Base-by-base conservation (phyloP, 2,329 filamentous ascomycete species). In the Drechslerella dactyloides region DNA sequence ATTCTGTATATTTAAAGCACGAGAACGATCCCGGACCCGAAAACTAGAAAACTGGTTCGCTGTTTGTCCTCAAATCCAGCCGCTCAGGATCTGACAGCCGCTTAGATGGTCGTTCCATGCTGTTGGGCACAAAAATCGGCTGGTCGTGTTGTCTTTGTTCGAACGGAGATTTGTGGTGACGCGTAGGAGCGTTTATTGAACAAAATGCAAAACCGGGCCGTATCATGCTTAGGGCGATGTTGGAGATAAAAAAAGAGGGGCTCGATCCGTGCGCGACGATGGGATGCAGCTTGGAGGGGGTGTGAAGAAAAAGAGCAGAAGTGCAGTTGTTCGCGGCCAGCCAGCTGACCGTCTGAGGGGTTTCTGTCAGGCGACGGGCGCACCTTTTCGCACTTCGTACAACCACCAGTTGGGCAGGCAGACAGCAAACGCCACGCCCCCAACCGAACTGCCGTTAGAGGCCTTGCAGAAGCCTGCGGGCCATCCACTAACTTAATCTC, bases 401-500 rank as follows among this genome's bases (percentile, higher is more conserved):
- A 55, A 54, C 57, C 48, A 69, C 60, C 51, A 51, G 44, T 40
- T 33, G 44, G 50, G 42, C 57, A 60, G 48, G 33, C 35, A 51
- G 51, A 42, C 35, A 56, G 48, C 46, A 52, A 23, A 30, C 33
- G 27, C 57, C 21, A 23, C 27, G 30, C 19, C 55, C 42, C 40
- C 40, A 52, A 52, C 21, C 62, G 52, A 58, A 65, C 30, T 65
- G 46, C 46, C 54, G 54, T 65, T 65, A 46, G 62, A 58, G 35
- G 46, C n/a, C 11, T 24, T 33, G 27, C 27, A n/a, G n/a, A n/a
- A 59, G 56, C 37, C 35, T 19, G 56, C 48, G 46, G 40, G 44
- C 50, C 44, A 42, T 17, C n/a, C 30, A 37, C 62, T 53, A 69
- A 51, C 57, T 69, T 21, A 61, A 62, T 58, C 57, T 69, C 65